Percentiles rank a stretch among this genome's conserved stretches.
Conservation (phyloP, 345 rosid species). For the Draba incana region DNA sequence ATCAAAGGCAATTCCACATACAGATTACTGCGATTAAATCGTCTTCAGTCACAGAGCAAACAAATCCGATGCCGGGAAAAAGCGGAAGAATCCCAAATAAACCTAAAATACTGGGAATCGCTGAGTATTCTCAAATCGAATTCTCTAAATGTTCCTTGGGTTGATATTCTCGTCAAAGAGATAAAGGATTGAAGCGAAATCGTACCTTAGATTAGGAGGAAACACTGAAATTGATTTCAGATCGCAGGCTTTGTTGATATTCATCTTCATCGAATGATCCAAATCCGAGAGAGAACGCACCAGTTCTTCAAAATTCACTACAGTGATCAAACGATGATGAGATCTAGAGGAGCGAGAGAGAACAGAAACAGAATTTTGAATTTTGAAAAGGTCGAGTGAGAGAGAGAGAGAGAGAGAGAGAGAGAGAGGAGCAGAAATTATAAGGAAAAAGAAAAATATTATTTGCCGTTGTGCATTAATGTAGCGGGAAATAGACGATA, state of each 20-base stretch:
- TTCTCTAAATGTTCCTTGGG: background rate
- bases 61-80: constrained; percentile 9
- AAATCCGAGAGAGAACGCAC: constrained; percentile 3
- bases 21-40: constrained; percentile 14
- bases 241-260: constrained; percentile 87
- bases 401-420: background rate
- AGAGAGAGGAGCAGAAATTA: background rate
- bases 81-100: background rate
- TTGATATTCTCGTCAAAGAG: background rate
- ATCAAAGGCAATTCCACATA: background rate
- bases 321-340: background rate
- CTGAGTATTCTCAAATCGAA: background rate
- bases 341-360: background rate
- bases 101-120: background rate
- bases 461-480: background rate
- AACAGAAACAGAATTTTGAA: constrained; percentile 24
- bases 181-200: constrained; percentile 13
- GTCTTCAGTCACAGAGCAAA: background rate
- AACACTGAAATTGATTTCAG: constrained; percentile 85
- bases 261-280: constrained; percentile 67
- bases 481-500: constrained; percentile 12
- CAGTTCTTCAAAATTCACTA: constrained; percentile 20
- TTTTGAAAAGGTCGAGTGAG: background rate
- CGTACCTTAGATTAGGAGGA: constrained; percentile 83
- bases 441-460: too few relatives aligned